Evolutionary conservation across 75 land plant genomes (phyloP).

Genomic region (Larix kaempferi): DNA sequence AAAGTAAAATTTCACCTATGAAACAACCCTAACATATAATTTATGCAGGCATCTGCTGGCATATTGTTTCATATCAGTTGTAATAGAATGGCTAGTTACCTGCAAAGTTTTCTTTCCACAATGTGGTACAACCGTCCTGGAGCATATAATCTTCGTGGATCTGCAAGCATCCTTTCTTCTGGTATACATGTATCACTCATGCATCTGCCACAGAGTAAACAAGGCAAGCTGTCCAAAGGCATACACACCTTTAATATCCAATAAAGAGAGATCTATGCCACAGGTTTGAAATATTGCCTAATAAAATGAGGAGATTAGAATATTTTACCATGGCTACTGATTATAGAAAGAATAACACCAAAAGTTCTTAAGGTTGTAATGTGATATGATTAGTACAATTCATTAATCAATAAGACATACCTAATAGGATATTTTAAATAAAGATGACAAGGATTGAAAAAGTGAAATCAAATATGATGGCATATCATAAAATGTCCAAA

Average conservation of each 20-base stretch:
- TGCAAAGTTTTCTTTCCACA: conserved; percentile 85
- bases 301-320: too few species aligned
- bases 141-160: conserved; percentile 83
- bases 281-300: too few species aligned
- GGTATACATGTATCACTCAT: conserved; percentile 74
- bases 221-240: conserved; percentile 65
- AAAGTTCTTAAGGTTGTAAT: too few species aligned
- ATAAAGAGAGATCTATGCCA: not conserved
- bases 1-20: not conserved
- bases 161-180: conserved; percentile 55
- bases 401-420: not conserved
- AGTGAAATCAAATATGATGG: not conserved
- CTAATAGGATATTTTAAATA: not conserved
- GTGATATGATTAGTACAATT: not conserved
- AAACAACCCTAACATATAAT: not conserved
- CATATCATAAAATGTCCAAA: too few species aligned
- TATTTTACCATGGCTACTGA: too few species aligned
- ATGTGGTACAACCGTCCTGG: conserved; percentile 95
- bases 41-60: not conserved
- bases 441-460: not conserved
- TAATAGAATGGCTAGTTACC: conserved; percentile 24
- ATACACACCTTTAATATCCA: conserved; percentile 3
- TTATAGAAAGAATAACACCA: too few species aligned
- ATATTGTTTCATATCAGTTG: not conserved
- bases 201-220: conserved; percentile 56